Percentiles rank a stretch among this genome's conserved stretches.
These are phyloP conservation scores for Cordyceps javanica DNA, from an alignment of 2,329 filamentous ascomycete species.

Conservation along the genomic window DNA sequence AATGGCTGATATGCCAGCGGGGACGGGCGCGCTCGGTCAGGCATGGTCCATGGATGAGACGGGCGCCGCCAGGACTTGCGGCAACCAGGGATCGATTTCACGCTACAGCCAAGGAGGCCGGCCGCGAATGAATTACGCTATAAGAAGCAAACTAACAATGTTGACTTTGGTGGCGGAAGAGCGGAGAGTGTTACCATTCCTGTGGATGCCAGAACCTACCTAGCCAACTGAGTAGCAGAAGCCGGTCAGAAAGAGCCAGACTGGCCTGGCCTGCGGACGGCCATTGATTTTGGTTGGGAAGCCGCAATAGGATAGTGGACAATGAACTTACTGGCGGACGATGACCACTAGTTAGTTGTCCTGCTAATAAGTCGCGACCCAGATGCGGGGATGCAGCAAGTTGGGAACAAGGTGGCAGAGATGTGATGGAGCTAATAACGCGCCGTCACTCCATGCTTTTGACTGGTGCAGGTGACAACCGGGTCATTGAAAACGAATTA, in stretches of 20 bases:
- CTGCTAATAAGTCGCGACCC: not conserved
- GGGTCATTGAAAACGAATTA: not conserved
- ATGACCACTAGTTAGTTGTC: not conserved
- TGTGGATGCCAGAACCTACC: not conserved
- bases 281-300: not conserved
- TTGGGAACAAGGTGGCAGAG: not conserved
- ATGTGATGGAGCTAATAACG: not conserved
- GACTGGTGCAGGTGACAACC: not conserved
- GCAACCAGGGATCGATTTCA: not conserved
- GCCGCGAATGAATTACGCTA: slow-evolving; percentile 1
- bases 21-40: not conserved
- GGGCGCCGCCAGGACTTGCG: not conserved
- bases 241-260: not conserved
- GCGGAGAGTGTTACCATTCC: not conserved
- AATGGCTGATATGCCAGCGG: not conserved
- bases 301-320: not conserved
- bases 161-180: not conserved
- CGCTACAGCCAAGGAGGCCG: not conserved
- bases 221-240: too few relatives aligned
- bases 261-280: not conserved
- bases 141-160: not conserved
- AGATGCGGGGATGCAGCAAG: slow-evolving; percentile 7
- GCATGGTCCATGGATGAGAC: slow-evolving; percentile 5
- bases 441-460: not conserved
- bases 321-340: too few relatives aligned